phyloP scores from a whole-genome alignment of 176 grass and related monocot genomes.

The Triticum turgidum region DNA sequence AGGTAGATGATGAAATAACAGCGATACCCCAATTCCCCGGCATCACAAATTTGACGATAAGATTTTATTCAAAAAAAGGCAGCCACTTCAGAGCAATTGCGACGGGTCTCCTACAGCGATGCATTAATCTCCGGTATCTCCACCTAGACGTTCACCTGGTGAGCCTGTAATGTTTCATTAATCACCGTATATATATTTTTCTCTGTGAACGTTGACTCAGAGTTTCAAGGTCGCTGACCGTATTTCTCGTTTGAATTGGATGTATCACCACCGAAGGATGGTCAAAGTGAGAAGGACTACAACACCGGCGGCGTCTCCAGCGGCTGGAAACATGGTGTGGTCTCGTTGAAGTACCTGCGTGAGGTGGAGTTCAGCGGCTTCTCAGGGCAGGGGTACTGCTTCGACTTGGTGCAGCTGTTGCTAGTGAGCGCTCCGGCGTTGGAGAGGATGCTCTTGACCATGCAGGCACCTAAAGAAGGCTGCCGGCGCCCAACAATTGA shows the following conservation, averaged over 20 bases:
- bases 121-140: not conserved
- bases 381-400: not conserved
- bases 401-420: not conserved
- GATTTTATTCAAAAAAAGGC: not conserved
- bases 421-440: not conserved
- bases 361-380: not conserved
- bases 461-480: not conserved
- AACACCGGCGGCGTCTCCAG: rapidly evolving
- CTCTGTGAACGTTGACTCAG: not conserved
- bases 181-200: not conserved
- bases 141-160: not conserved
- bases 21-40: not conserved
- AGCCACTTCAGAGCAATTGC: not conserved
- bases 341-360: not conserved
- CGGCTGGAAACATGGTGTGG: not conserved
- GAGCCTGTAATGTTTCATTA: not conserved
- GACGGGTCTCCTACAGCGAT: not conserved
- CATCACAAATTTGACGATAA: not conserved
- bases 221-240: not conserved
- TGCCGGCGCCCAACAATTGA: not conserved
- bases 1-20: not conserved
- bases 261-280: not conserved
- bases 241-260: not conserved
- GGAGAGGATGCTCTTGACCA: not conserved
- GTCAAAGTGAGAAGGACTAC: not conserved